A percentile compares a stretch with the other conserved stretches of the same genome.
phyloP scores from a whole-genome alignment of 106 monocot species.

The Narthecium ossifragum region DNA sequence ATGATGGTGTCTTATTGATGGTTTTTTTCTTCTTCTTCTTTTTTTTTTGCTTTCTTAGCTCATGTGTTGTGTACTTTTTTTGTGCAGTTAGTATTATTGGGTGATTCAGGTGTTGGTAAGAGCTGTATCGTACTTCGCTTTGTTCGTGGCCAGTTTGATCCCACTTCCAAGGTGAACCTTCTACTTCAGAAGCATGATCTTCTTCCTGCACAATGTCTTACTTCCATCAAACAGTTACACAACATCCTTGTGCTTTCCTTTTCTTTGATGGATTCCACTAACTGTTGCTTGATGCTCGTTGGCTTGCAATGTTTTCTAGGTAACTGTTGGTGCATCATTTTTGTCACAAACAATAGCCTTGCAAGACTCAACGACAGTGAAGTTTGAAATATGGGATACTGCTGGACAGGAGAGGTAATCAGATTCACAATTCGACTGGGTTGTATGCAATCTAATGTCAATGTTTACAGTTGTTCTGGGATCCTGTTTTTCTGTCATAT shows the following conservation, averaged over 20 bases:
- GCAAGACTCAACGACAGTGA: constrained; percentile 88
- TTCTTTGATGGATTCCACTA: background rate
- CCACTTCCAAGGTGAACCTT: constrained; percentile 86
- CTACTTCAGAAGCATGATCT: background rate
- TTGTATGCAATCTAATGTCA: no score
- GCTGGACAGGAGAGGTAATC: constrained; percentile 95
- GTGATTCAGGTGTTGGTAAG: constrained; percentile 99
- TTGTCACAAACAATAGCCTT: constrained; percentile 95
- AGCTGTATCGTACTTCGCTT: constrained; percentile 99
- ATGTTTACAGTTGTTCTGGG: no score
- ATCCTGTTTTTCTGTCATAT: no score
- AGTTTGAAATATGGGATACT: constrained; percentile 99
- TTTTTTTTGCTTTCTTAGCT: background rate
- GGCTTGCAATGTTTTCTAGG: constrained; percentile 33
- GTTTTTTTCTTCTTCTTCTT: background rate
- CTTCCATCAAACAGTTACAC: background rate
- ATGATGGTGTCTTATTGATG: background rate
- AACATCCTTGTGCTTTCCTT: background rate
- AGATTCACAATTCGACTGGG: background rate
- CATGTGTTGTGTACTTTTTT: background rate
- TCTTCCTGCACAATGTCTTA: background rate
- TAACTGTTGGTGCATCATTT: constrained; percentile 98
- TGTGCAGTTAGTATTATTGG: constrained; percentile 82
- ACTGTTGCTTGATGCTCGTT: constrained; percentile 4
- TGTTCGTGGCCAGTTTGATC: constrained; percentile 98